Evolutionary conservation across 2,329 filamentous ascomycete genomes (phyloP), one percentile per base, ranked within the genome.

Genomic region (Aspergillus pseudoglaucus): DNA sequence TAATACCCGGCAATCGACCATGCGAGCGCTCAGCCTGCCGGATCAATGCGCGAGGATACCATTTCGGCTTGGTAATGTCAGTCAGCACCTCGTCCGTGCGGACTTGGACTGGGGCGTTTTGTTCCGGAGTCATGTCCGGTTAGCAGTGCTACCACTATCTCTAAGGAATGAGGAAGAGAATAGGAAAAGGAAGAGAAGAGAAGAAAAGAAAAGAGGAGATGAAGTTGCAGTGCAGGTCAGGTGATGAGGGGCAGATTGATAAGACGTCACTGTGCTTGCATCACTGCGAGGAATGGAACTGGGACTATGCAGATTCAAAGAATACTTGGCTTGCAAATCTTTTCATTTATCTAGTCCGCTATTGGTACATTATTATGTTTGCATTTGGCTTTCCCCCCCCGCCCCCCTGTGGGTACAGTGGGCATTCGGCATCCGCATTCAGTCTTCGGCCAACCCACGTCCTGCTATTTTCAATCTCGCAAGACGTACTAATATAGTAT

Each of bases 1-100:
- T 70, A 10, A 84, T 61, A 7, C 76, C 77, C 0, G 81, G 81
- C 20, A 80, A 68, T 4, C 73, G 71, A 42, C 69, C 60, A 60
- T 82, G 79, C 43, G 75, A 77, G 42, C 53, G 56, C 25, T 71
- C 69, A 1, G 72, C 73, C 51, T 59, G 62, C n/a, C 57, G 58
- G 30, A 71, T 48, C n/a, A 71, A 54, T 3, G 59, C 54, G 15
- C 56, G 56, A 33, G 61, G 35, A 4, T 49, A 58, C 64, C 64
- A 66, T 60, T 56, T 65, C 10, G 47, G 53, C 6, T 62, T 51
- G 15, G 48, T 37, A 12, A 7, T 17, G 20, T 54, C 17, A 27
- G 20, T 43, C 20, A 23, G 40, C 12, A 18, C 15, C 37, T 40
- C 40, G 23, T 27, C 2, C 42, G 30, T 20, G 38, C 5, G 41